A percentile compares a stretch with the other conserved stretches of the same genome.
These are phyloP conservation scores for Malassezia sympodialis DNA, from an alignment of 1,284 basidiomycete genomes.

Conservation along the genomic window DNA sequence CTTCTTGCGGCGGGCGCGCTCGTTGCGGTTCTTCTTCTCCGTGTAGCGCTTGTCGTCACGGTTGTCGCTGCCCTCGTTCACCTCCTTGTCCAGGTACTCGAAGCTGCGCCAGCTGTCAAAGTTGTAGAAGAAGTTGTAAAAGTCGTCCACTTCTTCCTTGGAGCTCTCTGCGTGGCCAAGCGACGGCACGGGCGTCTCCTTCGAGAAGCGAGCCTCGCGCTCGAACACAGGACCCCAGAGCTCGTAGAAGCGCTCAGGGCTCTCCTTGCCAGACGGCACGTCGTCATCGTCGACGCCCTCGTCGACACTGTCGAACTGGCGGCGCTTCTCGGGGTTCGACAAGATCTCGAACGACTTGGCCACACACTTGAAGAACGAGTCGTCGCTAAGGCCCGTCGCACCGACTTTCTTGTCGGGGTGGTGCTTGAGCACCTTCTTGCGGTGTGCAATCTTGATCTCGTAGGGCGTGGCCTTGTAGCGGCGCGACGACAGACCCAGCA, in stretches of 20 bases:
- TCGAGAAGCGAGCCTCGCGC: conserved; percentile 83
- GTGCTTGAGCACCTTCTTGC: conserved; percentile 96
- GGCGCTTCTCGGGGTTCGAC: conserved; percentile 71
- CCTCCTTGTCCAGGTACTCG: conserved; percentile 96
- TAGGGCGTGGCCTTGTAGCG: conserved; percentile 77
- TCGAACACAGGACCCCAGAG: conserved; percentile 70
- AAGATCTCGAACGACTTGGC: conserved; percentile 91
- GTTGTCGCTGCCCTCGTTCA: conserved; percentile 91
- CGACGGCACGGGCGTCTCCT: conserved; percentile 70
- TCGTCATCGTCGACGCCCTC: conserved; percentile 64
- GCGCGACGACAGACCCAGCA: conserved; percentile 82
- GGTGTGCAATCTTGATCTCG: conserved; percentile 96
- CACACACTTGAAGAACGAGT: conserved; percentile 99
- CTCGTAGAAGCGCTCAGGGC: conserved; percentile 58
- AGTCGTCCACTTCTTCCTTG: conserved; percentile 75
- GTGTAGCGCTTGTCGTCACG: conserved; percentile 98
- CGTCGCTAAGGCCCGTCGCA: conserved; percentile 63
- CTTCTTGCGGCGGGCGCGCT: conserved; percentile 91
- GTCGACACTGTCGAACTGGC: conserved; percentile 95
- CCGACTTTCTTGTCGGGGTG: conserved; percentile 97
- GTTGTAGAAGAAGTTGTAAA: conserved; percentile 99
- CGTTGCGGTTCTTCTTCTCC: conserved; percentile 98
- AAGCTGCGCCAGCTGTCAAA: conserved; percentile 98
- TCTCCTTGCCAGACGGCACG: conserved; percentile 46
- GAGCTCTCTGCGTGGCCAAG: conserved; percentile 64